Evolutionary conservation across 805 yeast species (phyloP), one percentile per base, ranked within the genome.

Genomic region (Candida mattraensis): DNA sequence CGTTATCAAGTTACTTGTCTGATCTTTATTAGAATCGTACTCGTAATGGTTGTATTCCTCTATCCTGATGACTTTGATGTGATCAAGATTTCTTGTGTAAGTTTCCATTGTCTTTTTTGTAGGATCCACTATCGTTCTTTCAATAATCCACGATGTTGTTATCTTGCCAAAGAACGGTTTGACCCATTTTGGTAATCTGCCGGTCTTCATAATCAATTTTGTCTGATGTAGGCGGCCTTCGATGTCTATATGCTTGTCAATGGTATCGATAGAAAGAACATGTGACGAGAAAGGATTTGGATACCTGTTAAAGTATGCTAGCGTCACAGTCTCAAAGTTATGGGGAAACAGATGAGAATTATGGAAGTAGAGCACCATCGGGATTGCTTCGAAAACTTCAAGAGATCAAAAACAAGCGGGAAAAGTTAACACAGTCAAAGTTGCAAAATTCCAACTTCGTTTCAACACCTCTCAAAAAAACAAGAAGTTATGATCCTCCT

Each of bases 271-370:
- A 6, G 95, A 83, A 22, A 81, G 66, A 9, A 91, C 96, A 63
- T 91, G 96, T 7, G 76, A 66, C 12, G 96, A 81, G 56, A 72
- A 88, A 2, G 98, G 98, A 57, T 81, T 80, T 10, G 82, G 82
- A 47, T 80, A 81, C 48, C 82, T 66, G 62, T 79, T 80, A 62
- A 86, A 80, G 56, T 83, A 81, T 1, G 95, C 95, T 30, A 80
- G 65, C 2, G 87, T 71, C 3, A 85, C 87, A 0, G 91, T 82
- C 32, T 70, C 69, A 51, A 88, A 88, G 48, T 80, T 80, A 56
- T 76, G 75, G 34, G 70, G 63, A 55, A 70, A 84, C n/a, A 66
- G 56, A 54, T 78, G 83, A n/a, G 63, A 50, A 43, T 70, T 71
- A 43, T 70, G 67, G 56, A 74, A 75, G 62, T 77, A 72, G 25